Evolutionary conservation across 495 filamentous ascomycete species (phyloP), one percentile per base, ranked within the genome.

Genomic region (Penicillium canescens): DNA sequence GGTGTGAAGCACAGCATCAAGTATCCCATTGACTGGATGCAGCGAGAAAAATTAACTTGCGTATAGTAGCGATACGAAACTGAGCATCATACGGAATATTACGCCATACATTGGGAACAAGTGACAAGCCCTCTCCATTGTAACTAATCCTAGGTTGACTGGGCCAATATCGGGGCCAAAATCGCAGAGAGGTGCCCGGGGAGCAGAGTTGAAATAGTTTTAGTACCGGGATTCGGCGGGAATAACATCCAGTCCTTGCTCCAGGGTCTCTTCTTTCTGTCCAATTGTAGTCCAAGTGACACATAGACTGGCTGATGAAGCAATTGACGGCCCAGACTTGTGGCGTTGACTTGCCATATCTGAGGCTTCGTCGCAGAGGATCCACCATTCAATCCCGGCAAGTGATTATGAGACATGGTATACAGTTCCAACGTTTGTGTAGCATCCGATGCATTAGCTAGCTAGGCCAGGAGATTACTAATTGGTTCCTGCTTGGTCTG

Each of bases 21-120:
- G 75, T 2, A 84, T 84, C 75, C 85, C 86, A 34, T 84, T 78
- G 0, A 83, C 84, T 52, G 86, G 83, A 6, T 84, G 78, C 23
- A 88, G 78, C 28, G 82, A 83, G 10, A 78, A 71, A 54, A 82
- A 82, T 55, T 86, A 86, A 50, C 82, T 86, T 14, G n/a, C 3
- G 10, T 23, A 2, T 2, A 37, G 51, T 35, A 31, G 21, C 26
- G 7, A 31, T 6, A 7, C 3, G 26, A 31, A 31, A 31, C 26
- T 1, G 7, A 7, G 26, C 26, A 31, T 31, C 26, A 31, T 31
- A 1, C 26, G 7, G 7, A 36, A 36, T 36, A 11, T 31, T 16
- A 8, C 24, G 5, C 11, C 75, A 56, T 69, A 85, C 81, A 82
- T 86, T 42, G 69, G 64, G 52, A 88, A 84, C 4, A 88, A 61